Evolutionary conservation across 805 yeast genomes (phyloP), one percentile per base, ranked within the genome.

Genomic region (Crinitomyces ghanaensis): DNA sequence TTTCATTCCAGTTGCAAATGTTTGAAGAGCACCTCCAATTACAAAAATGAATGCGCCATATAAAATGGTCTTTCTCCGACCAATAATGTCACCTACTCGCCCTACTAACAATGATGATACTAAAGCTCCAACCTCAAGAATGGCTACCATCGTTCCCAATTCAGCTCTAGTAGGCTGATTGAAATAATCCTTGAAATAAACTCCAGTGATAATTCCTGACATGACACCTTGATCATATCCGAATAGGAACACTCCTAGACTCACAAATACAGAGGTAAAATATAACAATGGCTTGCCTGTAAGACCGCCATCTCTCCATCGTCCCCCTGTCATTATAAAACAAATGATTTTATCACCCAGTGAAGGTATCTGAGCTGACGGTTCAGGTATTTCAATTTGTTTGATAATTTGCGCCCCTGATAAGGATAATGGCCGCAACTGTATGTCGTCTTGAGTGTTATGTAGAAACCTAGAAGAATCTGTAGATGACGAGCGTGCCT

Each of bases 71-170:
- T 74, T 62, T 25, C 91, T 67, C 34, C 95, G 68, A 6, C 95
- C 95, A 40, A 79, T 65, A 38, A 62, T 65, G 51, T 86, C 95
- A 27, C 86, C 81, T 11, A 84, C 57, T 35, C 72, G 62, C 1
- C 95, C 91, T 2, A 84, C 83, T 31, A 72, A 51, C n/a, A 86
- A 59, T 3, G 94, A 80, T 3, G 88, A 74, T 1, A 80, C 56
- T 52, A 84, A 62, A 0, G 95, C 95, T 27, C 96, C 95, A 19
- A 85, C 68, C 56, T 85, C 95, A 35, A 85, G 62, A 35, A 85
- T 78, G 11, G 94, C 85, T 8, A 85, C 91, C 68, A 85, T 78
- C 2, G 88, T 71, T 14, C 95, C 96, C 26, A 84, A 71, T 39
- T 71, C 68, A 1, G 83, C 68, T 11, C 91, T 68, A 3, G 76